These are phyloP conservation scores for Eucalyptus viminalis DNA, from an alignment of 345 rosid genomes.

Conservation along the genomic window DNA sequence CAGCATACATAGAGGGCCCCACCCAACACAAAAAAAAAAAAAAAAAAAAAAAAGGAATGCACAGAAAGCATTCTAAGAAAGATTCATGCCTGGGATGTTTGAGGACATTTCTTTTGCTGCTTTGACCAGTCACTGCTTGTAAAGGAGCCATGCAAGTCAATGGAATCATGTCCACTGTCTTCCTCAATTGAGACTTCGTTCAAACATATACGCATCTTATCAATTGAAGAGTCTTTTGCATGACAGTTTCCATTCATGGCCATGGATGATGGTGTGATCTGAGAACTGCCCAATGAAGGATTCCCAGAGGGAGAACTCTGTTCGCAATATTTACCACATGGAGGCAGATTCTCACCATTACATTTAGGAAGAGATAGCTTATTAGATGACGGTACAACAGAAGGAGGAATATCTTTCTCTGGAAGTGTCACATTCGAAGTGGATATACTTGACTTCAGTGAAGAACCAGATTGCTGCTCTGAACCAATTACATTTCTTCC, in stretches of 20 bases:
- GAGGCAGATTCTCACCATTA: conserved; percentile 16
- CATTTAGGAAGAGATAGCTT: conserved; percentile 17
- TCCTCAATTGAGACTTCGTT: neutral
- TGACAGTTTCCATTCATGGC: conserved; percentile 6
- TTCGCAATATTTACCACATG: conserved; percentile 9
- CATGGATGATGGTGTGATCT: neutral
- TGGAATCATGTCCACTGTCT: neutral
- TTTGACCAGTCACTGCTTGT: neutral
- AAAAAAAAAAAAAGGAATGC: neutral
- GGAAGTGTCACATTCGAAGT: conserved; percentile 6
- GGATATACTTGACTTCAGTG: conserved; percentile 11
- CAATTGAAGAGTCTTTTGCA: conserved; percentile 1
- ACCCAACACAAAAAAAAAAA: neutral
- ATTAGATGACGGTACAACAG: conserved; percentile 1
- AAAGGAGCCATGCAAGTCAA: neutral
- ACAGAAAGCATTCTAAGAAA: neutral
- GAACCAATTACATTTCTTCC: conserved; percentile 34
- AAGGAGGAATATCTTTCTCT: conserved; percentile 13
- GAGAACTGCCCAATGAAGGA: neutral
- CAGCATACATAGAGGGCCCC: neutral
- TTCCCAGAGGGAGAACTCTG: neutral
- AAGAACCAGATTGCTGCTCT: conserved; percentile 4
- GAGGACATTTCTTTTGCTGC: neutral
- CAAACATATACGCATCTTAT: neutral
- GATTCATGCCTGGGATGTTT: neutral